Evolutionary conservation across 1,139 yeast species (phyloP).

Genomic region (Kazachstania sp.): DNA sequence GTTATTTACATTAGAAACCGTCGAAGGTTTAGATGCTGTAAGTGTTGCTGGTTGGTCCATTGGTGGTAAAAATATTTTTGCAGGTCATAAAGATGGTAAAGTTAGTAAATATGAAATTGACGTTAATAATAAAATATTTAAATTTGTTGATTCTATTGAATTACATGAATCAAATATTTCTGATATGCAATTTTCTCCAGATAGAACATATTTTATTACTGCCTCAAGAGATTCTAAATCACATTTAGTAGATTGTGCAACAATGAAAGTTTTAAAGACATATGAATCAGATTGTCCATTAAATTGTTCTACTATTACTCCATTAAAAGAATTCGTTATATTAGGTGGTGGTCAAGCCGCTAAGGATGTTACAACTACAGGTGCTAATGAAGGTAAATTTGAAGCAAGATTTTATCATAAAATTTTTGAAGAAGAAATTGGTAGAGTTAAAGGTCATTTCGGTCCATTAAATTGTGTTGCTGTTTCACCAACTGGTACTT

Average conservation of each 20-base stretch:
- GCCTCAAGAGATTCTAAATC: conserved; percentile 90
- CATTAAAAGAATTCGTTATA: conserved; percentile 82
- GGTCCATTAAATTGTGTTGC: conserved; percentile 96
- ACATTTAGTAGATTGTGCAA: conserved; percentile 69
- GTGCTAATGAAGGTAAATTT: conserved; percentile 90
- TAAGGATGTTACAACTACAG: conserved; percentile 91
- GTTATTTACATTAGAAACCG: conserved; percentile 53
- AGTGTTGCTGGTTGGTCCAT: conserved; percentile 88
- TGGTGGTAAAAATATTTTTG: conserved; percentile 62
- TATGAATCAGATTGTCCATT: conserved; percentile 87
- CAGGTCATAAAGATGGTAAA: conserved; percentile 83
- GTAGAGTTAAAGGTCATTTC: conserved; percentile 96
- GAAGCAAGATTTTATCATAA: conserved; percentile 96
- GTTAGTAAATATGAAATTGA: conserved; percentile 70
- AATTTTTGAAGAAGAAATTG: conserved; percentile 89
- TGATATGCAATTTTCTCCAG: conserved; percentile 85
- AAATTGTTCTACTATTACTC: conserved; percentile 92
- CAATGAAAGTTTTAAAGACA: conserved; percentile 62
- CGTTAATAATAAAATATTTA: conserved; percentile 44
- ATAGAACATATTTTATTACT: conserved; percentile 81
- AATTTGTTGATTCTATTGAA: conserved; percentile 47
- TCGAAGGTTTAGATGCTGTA: conserved; percentile 47
- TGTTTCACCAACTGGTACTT: conserved; percentile 88
- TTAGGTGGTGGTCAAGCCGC: conserved; percentile 99
- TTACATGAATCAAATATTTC: conserved; percentile 76